Evolutionary conservation across 495 filamentous ascomycete species (phyloP).

Genomic region (Monascus purpureus): DNA sequence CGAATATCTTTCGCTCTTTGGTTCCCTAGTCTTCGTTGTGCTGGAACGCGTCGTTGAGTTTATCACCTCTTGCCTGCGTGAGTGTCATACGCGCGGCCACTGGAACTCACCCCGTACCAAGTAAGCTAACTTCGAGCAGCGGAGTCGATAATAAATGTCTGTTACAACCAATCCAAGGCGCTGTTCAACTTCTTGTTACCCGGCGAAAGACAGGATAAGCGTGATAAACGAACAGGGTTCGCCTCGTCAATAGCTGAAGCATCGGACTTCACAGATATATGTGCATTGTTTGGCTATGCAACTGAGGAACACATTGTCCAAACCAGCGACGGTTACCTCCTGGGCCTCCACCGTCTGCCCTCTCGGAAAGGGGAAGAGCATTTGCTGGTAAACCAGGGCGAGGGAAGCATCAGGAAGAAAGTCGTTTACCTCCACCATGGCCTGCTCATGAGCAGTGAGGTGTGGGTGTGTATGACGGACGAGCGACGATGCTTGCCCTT

Average conservation of each 20-base stretch:
- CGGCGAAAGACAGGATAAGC: conserved; percentile 48
- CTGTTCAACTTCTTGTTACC: conserved; percentile 70
- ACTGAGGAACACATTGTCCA: conserved; percentile 94
- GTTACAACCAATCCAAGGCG: conserved; percentile 66
- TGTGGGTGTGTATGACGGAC: conserved; percentile 90
- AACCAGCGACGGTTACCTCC: conserved; percentile 84
- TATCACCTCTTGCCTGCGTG: conserved; percentile 84
- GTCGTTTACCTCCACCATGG: conserved; percentile 95
- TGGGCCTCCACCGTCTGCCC: conserved; percentile 77
- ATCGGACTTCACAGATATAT: conserved; percentile 85
- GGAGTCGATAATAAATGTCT: conserved; percentile 62
- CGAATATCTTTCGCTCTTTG: conserved; percentile 77
- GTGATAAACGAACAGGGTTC: conserved; percentile 29
- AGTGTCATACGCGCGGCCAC: conserved; percentile 13
- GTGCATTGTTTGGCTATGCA: conserved; percentile 74
- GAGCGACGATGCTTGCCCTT: conserved; percentile 77
- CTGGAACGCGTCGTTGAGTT: conserved; percentile 71
- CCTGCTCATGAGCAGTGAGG: conserved; percentile 95
- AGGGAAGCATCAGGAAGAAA: conserved; percentile 58
- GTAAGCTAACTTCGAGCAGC: conserved; percentile 35
- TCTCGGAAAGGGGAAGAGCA: conserved; percentile 71
- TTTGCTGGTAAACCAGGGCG: conserved; percentile 52
- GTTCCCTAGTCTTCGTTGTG: conserved; percentile 66
- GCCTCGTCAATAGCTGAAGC: conserved; percentile 47
- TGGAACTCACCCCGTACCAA: neutral